phyloP scores from a whole-genome alignment of 305 asterid species.

The Rubia occidens region DNA sequence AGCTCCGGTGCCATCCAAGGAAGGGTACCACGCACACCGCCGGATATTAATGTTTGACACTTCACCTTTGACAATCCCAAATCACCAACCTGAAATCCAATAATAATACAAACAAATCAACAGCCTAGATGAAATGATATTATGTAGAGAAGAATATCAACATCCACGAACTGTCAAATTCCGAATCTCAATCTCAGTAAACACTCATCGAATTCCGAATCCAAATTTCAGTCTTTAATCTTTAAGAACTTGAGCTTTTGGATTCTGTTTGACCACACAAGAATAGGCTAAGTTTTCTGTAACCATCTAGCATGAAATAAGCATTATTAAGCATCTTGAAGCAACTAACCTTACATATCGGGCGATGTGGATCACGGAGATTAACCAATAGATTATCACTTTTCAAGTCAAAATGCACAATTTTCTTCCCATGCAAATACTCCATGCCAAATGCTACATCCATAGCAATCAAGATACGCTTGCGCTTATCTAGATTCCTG shows the following conservation, averaged over 20 bases:
- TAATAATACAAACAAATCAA: neutral
- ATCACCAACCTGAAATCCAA: slow-evolving; percentile 31
- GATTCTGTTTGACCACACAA: neutral
- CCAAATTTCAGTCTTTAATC: neutral
- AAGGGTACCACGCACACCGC: slow-evolving; percentile 43
- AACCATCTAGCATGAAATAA: neutral
- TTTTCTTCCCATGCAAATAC: slow-evolving; percentile 88
- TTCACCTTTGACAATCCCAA: slow-evolving; percentile 36
- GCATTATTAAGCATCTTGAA: neutral
- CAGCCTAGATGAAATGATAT: neutral
- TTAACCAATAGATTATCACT: slow-evolving; percentile 95
- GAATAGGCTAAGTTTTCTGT: neutral
- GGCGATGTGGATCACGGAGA: slow-evolving; percentile 97
- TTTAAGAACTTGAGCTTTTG: neutral
- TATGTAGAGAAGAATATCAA: neutral
- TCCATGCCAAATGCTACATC: slow-evolving; percentile 99
- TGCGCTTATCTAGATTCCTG: slow-evolving; percentile 84
- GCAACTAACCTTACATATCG: slow-evolving; percentile 88
- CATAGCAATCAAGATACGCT: slow-evolving; percentile 84
- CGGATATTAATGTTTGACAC: slow-evolving; percentile 35
- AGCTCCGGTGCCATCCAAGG: slow-evolving; percentile 45
- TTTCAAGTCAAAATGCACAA: slow-evolving; percentile 95
- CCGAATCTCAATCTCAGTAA: neutral
- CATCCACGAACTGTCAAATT: too few species aligned
- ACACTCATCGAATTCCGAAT: neutral